Evolutionary conservation across 2,329 filamentous ascomycete species (phyloP).

Genomic region (Verticillium klebahnii): DNA sequence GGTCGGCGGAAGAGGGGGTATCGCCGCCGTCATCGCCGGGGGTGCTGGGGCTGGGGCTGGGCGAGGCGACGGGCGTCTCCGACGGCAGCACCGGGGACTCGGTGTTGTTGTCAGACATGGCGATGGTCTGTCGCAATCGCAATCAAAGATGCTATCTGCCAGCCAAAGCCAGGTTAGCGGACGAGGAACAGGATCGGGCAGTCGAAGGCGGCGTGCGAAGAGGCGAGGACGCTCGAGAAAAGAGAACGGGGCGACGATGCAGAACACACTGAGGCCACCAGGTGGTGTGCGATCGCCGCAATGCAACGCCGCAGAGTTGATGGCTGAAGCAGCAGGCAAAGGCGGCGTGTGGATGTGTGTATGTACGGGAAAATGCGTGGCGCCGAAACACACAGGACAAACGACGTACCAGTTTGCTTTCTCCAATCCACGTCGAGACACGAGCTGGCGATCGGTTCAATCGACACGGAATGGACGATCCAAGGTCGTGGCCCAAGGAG

Average conservation of each 20-base stretch:
- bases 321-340: not conserved
- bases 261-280: not conserved
- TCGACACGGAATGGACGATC: not conserved
- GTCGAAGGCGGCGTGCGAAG: not conserved
- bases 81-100: not conserved
- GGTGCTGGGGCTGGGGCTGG: not conserved
- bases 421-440: not conserved
- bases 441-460: not conserved
- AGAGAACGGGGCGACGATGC: not conserved
- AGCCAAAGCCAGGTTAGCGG: constrained; percentile 27
- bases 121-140: constrained; percentile 17
- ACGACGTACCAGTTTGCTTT: not conserved
- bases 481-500: not conserved
- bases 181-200: not conserved
- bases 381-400: not conserved
- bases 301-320: not conserved
- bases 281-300: not conserved
- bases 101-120: constrained; percentile 23
- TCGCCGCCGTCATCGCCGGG: not conserved
- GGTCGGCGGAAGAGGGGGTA: constrained; percentile 3
- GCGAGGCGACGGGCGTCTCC: not conserved
- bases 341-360: not conserved
- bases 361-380: not conserved
- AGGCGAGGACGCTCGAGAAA: not conserved
- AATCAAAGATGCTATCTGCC: constrained; percentile 3